A percentile compares a stretch with the other conserved stretches of the same genome.
These are phyloP conservation scores for Corymbia calophylla DNA, from an alignment of 441 rosid species.

Conservation along the genomic window DNA sequence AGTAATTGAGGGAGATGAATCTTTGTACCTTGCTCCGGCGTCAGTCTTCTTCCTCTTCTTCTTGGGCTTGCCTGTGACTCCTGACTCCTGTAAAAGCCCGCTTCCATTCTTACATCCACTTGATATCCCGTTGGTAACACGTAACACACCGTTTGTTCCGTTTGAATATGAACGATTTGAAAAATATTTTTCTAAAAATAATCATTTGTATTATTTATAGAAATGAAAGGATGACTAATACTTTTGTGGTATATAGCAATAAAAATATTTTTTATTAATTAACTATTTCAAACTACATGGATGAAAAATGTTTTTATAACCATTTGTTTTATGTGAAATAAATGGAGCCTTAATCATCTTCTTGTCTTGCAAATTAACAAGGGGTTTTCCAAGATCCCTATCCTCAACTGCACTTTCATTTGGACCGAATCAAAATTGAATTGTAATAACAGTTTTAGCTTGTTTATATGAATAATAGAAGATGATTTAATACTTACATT, in stretches of 20 bases:
- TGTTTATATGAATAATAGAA: not conserved
- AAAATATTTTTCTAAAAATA: no score
- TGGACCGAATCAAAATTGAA: not conserved
- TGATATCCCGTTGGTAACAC: not conserved
- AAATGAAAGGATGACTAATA: no score
- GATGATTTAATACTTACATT: no score
- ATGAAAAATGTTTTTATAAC: rapidly evolving
- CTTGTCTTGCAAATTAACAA: rapidly evolving
- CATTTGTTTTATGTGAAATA: rapidly evolving
- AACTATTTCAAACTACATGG: not conserved
- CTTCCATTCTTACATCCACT: not conserved
- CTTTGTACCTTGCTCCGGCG: not conserved
- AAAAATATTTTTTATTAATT: no score
- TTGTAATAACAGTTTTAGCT: not conserved
- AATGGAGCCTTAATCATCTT: not conserved
- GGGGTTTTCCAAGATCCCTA: not conserved
- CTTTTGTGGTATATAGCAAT: no score
- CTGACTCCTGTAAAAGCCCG: not conserved
- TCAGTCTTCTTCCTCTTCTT: not conserved
- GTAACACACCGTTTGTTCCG: not conserved
- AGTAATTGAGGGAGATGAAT: not conserved
- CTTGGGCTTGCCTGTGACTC: not conserved
- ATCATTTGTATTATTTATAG: rapidly evolving
- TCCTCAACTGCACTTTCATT: no score
- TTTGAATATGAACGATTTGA: no score